Evolutionary conservation across 176 grass and related monocot genomes (phyloP).

Genomic region (Otatea glauca): DNA sequence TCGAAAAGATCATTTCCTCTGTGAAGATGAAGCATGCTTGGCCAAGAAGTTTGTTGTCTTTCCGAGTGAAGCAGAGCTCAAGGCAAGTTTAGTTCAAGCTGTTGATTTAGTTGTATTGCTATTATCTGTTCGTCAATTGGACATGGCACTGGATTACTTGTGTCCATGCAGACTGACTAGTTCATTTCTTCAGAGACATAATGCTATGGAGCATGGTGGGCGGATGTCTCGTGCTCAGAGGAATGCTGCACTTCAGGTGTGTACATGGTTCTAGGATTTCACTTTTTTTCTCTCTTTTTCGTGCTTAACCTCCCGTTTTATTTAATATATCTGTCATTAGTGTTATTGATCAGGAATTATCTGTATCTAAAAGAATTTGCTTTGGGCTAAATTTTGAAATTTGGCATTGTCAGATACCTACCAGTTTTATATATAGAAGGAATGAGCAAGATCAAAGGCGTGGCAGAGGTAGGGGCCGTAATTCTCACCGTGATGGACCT

Average conservation of each 20-base stretch:
- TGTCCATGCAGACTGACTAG: not conserved
- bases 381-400: constrained; percentile 42
- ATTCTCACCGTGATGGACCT: constrained; percentile 53
- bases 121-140: not conserved
- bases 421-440: constrained; percentile 91
- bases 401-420: constrained; percentile 74
- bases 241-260: constrained; percentile 89
- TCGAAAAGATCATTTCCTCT: constrained; percentile 90
- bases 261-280: constrained; percentile 20
- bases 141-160: not conserved
- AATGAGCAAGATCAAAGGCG: constrained; percentile 78
- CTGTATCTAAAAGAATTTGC: not conserved
- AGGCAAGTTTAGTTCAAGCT: constrained; percentile 56
- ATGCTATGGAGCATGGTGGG: constrained; percentile 85
- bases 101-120: constrained; percentile 20
- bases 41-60: constrained; percentile 91
- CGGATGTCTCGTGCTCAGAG: constrained; percentile 86
- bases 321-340: not conserved
- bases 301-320: constrained; percentile 15
- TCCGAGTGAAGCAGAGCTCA: constrained; percentile 73
- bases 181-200: constrained; percentile 81
- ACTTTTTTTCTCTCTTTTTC: not conserved
- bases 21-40: constrained; percentile 83
- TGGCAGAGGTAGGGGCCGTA: constrained; percentile 74
- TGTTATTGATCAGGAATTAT: not conserved